Percentiles rank a stretch among this genome's conserved stretches.
phyloP scores from a whole-genome alignment of 345 rosid genomes.

The Angophora floribunda region DNA sequence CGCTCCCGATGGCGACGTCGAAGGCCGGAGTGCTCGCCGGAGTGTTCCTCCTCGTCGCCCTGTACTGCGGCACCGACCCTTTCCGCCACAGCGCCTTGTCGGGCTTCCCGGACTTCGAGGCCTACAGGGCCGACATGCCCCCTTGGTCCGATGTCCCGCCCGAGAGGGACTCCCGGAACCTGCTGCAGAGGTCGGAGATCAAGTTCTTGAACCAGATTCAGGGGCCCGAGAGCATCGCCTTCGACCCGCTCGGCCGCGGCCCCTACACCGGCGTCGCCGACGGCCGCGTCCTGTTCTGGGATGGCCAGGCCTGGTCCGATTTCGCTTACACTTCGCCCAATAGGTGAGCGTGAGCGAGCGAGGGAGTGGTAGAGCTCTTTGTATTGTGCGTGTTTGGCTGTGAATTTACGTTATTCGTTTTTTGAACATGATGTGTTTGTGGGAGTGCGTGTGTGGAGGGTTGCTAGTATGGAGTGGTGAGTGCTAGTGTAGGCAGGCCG shows the following conservation, averaged over 20 bases:
- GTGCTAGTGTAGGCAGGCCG: not conserved
- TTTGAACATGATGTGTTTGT: not conserved
- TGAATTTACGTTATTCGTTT: not conserved
- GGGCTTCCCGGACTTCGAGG: slow-evolving; percentile 52
- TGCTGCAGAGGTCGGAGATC: slow-evolving; percentile 69
- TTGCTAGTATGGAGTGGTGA: not conserved
- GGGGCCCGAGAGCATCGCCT: slow-evolving; percentile 92
- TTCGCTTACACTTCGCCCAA: slow-evolving; percentile 74
- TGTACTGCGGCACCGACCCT: slow-evolving; percentile 81
- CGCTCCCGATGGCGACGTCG: slow-evolving; percentile 8
- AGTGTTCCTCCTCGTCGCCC: slow-evolving; percentile 41
- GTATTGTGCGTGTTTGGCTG: not conserved
- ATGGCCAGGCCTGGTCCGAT: slow-evolving; percentile 63
- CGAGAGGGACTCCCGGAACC: slow-evolving; percentile 39
- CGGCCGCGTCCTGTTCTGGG: slow-evolving; percentile 74
- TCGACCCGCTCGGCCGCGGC: slow-evolving; percentile 85
- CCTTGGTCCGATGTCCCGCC: slow-evolving; percentile 28
- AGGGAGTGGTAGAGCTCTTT: not conserved
- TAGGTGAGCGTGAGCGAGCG: slow-evolving; percentile 21
- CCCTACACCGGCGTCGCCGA: slow-evolving; percentile 94
- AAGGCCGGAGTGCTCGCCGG: slow-evolving; percentile 16
- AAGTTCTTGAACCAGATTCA: slow-evolving; percentile 67
- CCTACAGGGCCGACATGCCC: slow-evolving; percentile 37
- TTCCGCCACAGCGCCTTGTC: slow-evolving; percentile 62
- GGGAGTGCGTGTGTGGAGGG: not conserved